These are phyloP conservation scores for Dittrichia graveolens DNA, from an alignment of 129 eudicot species.

Conservation along the genomic window DNA sequence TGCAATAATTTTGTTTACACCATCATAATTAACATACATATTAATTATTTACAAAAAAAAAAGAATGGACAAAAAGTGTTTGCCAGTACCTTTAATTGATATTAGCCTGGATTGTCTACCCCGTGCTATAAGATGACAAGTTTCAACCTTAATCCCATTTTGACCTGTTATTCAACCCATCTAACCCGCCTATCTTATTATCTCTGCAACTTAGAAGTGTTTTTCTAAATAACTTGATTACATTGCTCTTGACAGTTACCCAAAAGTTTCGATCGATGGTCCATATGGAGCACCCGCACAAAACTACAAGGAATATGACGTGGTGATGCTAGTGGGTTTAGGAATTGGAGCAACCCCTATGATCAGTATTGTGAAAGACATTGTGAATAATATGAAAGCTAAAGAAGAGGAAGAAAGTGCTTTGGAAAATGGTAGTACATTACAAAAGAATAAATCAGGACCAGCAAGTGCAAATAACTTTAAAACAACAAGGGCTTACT, in stretches of 20 bases:
- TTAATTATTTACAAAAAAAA: not conserved
- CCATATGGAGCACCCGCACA: slow-evolving; percentile 88
- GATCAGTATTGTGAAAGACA: slow-evolving; percentile 84
- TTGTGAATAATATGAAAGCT: slow-evolving; percentile 57
- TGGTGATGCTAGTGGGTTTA: slow-evolving; percentile 67
- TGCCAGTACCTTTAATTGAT: not conserved
- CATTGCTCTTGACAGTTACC: slow-evolving; percentile 40
- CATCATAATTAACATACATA: not conserved
- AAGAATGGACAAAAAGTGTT: not conserved
- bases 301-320: slow-evolving; percentile 71
- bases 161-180: not conserved
- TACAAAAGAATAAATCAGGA: slow-evolving; percentile 36
- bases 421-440: slow-evolving; percentile 38
- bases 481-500: slow-evolving; percentile 50
- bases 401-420: slow-evolving; percentile 44
- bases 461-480: slow-evolving; percentile 30
- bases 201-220: not conserved
- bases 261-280: slow-evolving; percentile 67
- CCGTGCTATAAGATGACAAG: too few relatives aligned
- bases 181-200: too few relatives aligned
- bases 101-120: too few relatives aligned
- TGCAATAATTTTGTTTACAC: too few relatives aligned
- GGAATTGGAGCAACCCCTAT: slow-evolving; percentile 90
- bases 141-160: not conserved
- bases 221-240: not conserved